Conservation (phyloP, 352 stramenopile species). For the Phytophthora cryptogea region DNA sequence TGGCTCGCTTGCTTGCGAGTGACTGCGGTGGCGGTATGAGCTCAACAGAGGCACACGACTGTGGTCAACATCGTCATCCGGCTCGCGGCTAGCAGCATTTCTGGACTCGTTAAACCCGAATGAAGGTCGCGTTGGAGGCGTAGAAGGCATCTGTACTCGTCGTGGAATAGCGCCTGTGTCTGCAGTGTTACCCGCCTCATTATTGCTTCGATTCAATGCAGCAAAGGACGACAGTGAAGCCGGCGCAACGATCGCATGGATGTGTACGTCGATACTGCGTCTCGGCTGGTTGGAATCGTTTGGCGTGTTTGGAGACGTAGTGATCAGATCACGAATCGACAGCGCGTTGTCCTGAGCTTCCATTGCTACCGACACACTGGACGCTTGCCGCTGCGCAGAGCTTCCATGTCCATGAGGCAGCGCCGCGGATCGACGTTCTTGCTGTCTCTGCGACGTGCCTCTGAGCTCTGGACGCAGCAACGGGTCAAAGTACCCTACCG, state of each 20-base stretch:
- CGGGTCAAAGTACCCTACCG: slow-evolving; percentile 58
- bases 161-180: slow-evolving; percentile 5
- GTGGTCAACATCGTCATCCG: slow-evolving; percentile 47
- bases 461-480: slow-evolving; percentile 61
- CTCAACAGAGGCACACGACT: slow-evolving; percentile 65
- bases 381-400: slow-evolving; percentile 13
- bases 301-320: slow-evolving; percentile 31
- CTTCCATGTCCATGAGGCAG: slow-evolving; percentile 21
- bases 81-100: slow-evolving; percentile 6
- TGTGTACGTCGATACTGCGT: slow-evolving; percentile 87
- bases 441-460: slow-evolving; percentile 40
- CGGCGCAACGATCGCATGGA: slow-evolving; percentile 84
- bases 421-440: slow-evolving; percentile 29
- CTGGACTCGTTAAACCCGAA: slow-evolving; percentile 33
- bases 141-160: slow-evolving; percentile 25
- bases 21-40: slow-evolving; percentile 45
- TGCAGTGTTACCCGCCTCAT: slow-evolving; percentile 3
- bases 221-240: slow-evolving; percentile 73
- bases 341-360: slow-evolving; percentile 54
- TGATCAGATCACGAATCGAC: slow-evolving; percentile 69
- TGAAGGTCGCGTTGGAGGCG: slow-evolving; percentile 24
- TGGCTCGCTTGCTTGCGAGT: slow-evolving; percentile 19
- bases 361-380: slow-evolving; percentile 23
- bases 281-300: slow-evolving; percentile 40
- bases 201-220: slow-evolving; percentile 39